Base-by-base conservation (phyloP, 305 asterid genomes). In the Plantago coronopus region DNA sequence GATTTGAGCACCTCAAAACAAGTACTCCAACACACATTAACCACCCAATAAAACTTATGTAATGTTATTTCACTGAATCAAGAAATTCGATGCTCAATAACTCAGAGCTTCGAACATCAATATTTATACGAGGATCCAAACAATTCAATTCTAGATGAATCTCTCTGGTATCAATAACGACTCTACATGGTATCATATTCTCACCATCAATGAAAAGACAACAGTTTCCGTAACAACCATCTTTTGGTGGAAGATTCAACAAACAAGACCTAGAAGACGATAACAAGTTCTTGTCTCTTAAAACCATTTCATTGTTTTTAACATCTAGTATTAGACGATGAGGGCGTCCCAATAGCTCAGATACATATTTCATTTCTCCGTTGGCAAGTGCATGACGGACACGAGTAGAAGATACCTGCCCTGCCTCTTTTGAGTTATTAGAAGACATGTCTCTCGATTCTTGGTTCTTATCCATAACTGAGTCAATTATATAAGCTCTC, bases 361-460 rank as follows among this genome's bases (percentile, higher is more conserved):
- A 81, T 27, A 84, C 96, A 57, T 91, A 88, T 53, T 67, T 66
- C 96, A 86, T 83, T 70, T 88, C 85, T 5, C 98, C 98, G 3
- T 74, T 70, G 57, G 89, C 78, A 27, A 91, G 93, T 0, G 96
- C 96, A 25, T 68, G 77, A 27, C 98, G 89, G 38, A 88, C 95
- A 59, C 95, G 84, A 59, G 98, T 88, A 31, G 98, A 91, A 22
- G 98, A 91, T 45, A 88, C 98, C 68, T 88, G 98, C 8, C 98
- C 98, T 69, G 67, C 71, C 66, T 91, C 98, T 49, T 81, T 77
- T 25, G 88, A 69, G 37, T 79, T 72, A 34, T 13, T 51, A 17
- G 65, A 53, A 21, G 66, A 64, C 40, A 51, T 65, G 56, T 27
- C 74, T 50, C 12, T 55, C 3, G 76, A 65, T 51, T 63, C 47